Base-by-base conservation (phyloP, 164 flowering plant species). In the Annona cherimola region DNA sequence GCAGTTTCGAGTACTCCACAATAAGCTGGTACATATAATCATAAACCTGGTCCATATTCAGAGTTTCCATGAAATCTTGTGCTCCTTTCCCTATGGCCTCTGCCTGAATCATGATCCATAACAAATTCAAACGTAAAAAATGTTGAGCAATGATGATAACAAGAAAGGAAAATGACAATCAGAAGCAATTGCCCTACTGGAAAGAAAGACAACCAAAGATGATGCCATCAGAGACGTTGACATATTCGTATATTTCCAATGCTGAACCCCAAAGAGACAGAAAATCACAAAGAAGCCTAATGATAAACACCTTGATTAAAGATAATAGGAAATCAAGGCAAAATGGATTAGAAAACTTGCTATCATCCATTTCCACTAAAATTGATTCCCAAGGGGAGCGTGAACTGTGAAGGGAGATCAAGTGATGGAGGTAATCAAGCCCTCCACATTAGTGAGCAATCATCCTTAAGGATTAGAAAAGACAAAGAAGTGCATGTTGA, bases 1-100 rank as follows among this genome's bases (percentile, higher is more conserved):
- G 94, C 69, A 92, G 80, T 77, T 87, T 90, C 4, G 94, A 81
- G 84, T 90, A 94, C 75, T 88, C 90, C 0, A 46, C 35, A 18
- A 94, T 77, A 61, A 94, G 87, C 69, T 92, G 96, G 80, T 78
- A 88, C 97, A 94, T 92, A 81, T 92, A 92, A 73, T 89, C 94
- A 59, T 92, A 92, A 4, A 92, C 84, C 2, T 82, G 74, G 42
- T 88, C 88, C 89, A 88, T 94, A 50, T 69, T 78, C 78, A 90
- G 64, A 62, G 42, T 78, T 76, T 80, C 87, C 96, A 92, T 92
- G 66, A 86, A 83, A 59, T 76, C 70, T 65, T 90, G 96, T 42
- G 89, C 96, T 66, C 80, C 68, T 81, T 76, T 84, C 59, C 98
- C 97, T 11, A 94, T 86, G 45, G 83, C 79, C 79, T 85, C 86